Evolutionary conservation across 2,329 filamentous ascomycete species (phyloP), one percentile per base, ranked within the genome.

Genomic region (Exophiala oligosperma): DNA sequence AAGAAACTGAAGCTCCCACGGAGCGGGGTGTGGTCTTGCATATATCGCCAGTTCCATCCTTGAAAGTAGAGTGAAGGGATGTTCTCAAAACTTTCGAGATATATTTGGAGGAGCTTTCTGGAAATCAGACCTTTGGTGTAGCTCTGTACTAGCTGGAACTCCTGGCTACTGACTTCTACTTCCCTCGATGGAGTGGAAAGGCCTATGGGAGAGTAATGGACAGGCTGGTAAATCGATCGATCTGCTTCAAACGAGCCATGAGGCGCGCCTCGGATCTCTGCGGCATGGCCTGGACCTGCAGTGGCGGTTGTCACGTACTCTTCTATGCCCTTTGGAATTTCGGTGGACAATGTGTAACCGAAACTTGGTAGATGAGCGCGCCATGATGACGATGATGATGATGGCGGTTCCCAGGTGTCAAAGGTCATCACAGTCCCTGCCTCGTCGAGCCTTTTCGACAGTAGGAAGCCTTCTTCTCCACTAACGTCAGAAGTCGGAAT

Each of bases 61-160:
- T 74, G 76, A 51, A 77, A 60, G 75, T 76, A 78, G 57, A 76
- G 77, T 4, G 75, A 74, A 23, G 77, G 65, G 3, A 74, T 74
- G 54, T 76, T 75, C 63, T 77, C 75, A 67, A 78, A 74, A 52
- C 72, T 76, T 60, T 77, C 74, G 54, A 76, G 75, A 56, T 78
- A 78, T 41, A 78, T 74, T 54, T 71, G 73, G 48, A 77, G 68
- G 53, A 78, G 59, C 11, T 72, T 72, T 44, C 72, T 40, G 46
- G 32, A 51, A 43, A 56, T 56, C 11, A 41, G 28, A 43, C 53
- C 35, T 43, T 56, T 56, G 46, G 46, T 50, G 53, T 50, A 44
- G 14, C 17, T 40, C 47, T 49, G 47, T 49, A 40, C 47, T 26
- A 56, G 53, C 32, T 56, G 29, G 14, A 50, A 56, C 21, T 56